Evolutionary conservation across 2,329 filamentous ascomycete species (phyloP), one percentile per base, ranked within the genome.

Genomic region (Calonectria ilicicola): DNA sequence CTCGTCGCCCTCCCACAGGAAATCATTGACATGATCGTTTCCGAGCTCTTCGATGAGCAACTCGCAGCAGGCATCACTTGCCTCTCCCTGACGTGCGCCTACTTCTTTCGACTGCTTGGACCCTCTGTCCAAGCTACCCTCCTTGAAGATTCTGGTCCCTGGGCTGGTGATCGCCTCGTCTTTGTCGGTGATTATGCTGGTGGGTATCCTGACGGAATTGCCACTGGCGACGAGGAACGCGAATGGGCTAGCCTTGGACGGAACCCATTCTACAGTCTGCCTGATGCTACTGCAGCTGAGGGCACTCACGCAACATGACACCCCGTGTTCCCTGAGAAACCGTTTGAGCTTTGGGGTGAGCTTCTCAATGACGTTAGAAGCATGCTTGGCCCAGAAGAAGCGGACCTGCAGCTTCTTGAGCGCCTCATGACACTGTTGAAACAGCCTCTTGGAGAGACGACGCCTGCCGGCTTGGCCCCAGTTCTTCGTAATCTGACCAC

Each of bases 401-500:
- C 27, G 1, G 23, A 35, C 19, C 27, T 49, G 4, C 7, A 47
- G 6, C 46, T 40, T 3, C 67, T 68, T 12, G 29, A 72, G 6
- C 65, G 51, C 2, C 19, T 74, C 15, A 27, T 67, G 14, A 19
- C 32, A 19, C 15, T 64, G 15, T 12, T 74, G 19, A 60, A 32
- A 23, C 29, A 42, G 15, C 46, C 19, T 1, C 60, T 64, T 9
- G 8, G 46, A 9, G 7, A 21, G 3, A 15, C 42, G 21, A 35
- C n/a, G 1, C 6, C 6, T 1, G 19, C 9, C 1, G 29, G 42
- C 14, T 42, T 15, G 10, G n/a, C 15, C 2, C 53, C 66, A 1
- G 65, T 75, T 4, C 72, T 75, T 21, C 74, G 72, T 5, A 75
- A 75, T 66, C n/a, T 75, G 17, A 44, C 21, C 15, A 67, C 56